A percentile compares a stretch with the other conserved stretches of the same genome.
Conservation (phyloP, 2,329 filamentous ascomycete species). For the Coniochaeta pulveracea region DNA sequence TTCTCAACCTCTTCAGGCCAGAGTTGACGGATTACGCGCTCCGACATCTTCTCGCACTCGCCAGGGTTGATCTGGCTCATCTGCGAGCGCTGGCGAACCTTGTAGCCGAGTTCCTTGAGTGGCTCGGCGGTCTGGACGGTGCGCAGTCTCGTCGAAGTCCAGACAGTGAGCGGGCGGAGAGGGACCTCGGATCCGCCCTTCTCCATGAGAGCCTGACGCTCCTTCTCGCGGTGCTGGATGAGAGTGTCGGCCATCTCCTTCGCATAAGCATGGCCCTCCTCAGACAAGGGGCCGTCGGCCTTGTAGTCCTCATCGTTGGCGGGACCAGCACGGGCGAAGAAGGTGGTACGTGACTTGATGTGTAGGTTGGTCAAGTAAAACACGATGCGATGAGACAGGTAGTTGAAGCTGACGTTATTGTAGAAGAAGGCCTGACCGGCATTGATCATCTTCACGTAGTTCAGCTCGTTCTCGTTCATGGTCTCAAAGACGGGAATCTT, state of each 20-base stretch:
- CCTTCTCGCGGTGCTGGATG: slow-evolving; percentile 71
- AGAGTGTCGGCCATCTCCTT: slow-evolving; percentile 78
- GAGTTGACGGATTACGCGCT: slow-evolving; percentile 64
- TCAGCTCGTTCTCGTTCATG: slow-evolving; percentile 87
- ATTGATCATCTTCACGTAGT: slow-evolving; percentile 99
- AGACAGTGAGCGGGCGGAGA: slow-evolving; percentile 74
- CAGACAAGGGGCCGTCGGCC: slow-evolving; percentile 73
- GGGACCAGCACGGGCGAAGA: slow-evolving; percentile 82
- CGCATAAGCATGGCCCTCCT: slow-evolving; percentile 71
- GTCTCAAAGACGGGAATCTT: slow-evolving; percentile 95
- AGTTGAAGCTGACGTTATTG: slow-evolving; percentile 95
- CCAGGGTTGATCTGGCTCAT: slow-evolving; percentile 97
- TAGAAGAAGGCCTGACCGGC: slow-evolving; percentile 87
- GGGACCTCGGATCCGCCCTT: slow-evolving; percentile 57
- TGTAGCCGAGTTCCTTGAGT: slow-evolving; percentile 69
- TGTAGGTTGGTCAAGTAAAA: slow-evolving; percentile 97
- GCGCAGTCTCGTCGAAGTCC: slow-evolving; percentile 85
- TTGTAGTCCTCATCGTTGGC: slow-evolving; percentile 88
- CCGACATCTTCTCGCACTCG: slow-evolving; percentile 88
- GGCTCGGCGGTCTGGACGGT: slow-evolving; percentile 84
- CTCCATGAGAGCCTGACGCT: slow-evolving; percentile 58
- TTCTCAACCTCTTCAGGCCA: slow-evolving; percentile 89
- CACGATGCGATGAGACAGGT: slow-evolving; percentile 91
- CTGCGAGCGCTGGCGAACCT: slow-evolving; percentile 83
- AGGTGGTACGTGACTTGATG: slow-evolving; percentile 89